phyloP scores from a whole-genome alignment of 108 stramenopile genomes.

The Cyclotella choctawhatcheeana region DNA sequence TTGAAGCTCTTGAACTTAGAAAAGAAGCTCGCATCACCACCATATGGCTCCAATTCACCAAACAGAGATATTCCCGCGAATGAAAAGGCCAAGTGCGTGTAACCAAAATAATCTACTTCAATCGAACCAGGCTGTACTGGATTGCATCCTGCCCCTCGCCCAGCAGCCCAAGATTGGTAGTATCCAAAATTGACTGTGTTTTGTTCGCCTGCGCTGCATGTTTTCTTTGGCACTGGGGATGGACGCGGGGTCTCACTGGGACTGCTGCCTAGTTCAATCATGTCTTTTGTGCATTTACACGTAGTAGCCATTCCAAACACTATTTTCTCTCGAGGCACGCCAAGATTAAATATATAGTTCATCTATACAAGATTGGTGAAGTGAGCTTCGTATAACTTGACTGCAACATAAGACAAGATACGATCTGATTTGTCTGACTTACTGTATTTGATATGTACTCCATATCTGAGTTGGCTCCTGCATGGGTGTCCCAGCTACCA shows the following conservation, averaged over 20 bases:
- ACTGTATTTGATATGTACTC: constrained; percentile 26
- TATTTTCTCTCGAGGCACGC: constrained; percentile 35
- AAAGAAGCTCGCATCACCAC: constrained; percentile 2
- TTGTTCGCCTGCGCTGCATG: background rate
- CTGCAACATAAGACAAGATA: no score
- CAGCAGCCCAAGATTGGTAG: constrained; percentile 29
- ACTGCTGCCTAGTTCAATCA: background rate
- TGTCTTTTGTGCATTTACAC: constrained; percentile 18
- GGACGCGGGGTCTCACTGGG: background rate
- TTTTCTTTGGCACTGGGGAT: constrained; percentile 1
- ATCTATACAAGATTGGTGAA: no score
- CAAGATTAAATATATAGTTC: constrained; percentile 23
- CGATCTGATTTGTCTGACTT: no score
- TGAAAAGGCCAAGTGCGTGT: constrained; percentile 32
- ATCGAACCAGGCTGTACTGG: constrained; percentile 14
- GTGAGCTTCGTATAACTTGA: no score
- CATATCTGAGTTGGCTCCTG: constrained; percentile 46
- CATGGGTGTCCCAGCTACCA: constrained; percentile 27
- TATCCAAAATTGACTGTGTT: constrained; percentile 37
- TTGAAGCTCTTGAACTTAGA: constrained; percentile 16
- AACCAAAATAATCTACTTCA: constrained; percentile 23
- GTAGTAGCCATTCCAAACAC: constrained; percentile 38
- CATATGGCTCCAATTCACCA: constrained; percentile 29
- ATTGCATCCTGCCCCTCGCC: constrained; percentile 14
- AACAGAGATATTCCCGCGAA: constrained; percentile 14